Base-by-base conservation (phyloP, 352 stramenopile species). In the Phytophthora vignae region DNA sequence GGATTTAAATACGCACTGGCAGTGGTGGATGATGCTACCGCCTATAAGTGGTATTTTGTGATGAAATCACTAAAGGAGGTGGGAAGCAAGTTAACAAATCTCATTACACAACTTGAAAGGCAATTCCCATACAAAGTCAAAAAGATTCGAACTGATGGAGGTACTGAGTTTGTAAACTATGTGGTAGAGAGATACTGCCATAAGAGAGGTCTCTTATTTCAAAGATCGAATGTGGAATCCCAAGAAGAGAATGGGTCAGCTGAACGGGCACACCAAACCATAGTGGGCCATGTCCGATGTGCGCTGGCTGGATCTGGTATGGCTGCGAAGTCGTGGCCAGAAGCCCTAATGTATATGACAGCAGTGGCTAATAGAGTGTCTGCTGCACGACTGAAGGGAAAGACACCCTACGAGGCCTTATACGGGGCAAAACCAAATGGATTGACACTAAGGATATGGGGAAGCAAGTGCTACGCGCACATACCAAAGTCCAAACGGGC, bases 31-130 rank as follows among this genome's bases (percentile, higher is more conserved):
- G 36, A 76, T 55, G 40, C 36, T 22, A 70, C 62, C 36, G 10
- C 36, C 5, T 60, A 64, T 36, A 71, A 71, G 38, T 64, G 44
- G 64, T 64, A 61, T 33, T 55, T 72, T 33, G 38, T 67, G 36
- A 53, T 64, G 48, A 60, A 63, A 27, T 64, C 55, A 38, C 55
- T 69, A 38, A 71, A 60, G 33, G 55, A 14, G 54, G 46, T 44
- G 44, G 54, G 7, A 22, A 14, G 11, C 11, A 15, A 42, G 14
- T 42, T 42, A 42, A 42, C 36, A 42, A 15, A 12, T 15, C 36
- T 42, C 10, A 42, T 42, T 14, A 42, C 10, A 15, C 36, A 42
- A 42, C 36, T 40, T 9, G 33, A 40, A 40, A 42, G 11, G 10
- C 10, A 42, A 42, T 42, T 42, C 4, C 4, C 14, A 64, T 53